Base-by-base conservation (phyloP, 2,329 filamentous ascomycete species). In the Tothia fuscella region DNA sequence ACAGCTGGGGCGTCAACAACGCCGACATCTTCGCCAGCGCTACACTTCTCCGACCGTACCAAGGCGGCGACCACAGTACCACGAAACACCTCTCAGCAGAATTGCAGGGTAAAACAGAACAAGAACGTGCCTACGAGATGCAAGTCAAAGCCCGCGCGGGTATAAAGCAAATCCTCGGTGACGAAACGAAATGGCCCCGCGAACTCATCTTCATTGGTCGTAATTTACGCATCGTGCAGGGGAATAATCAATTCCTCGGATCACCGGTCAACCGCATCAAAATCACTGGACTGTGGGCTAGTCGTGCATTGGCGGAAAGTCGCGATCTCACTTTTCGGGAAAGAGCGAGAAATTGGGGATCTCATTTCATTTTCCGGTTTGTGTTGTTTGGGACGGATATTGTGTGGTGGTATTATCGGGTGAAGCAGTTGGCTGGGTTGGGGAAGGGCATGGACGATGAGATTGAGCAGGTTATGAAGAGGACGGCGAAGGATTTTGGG, bases 381-480 rank as follows among this genome's bases (percentile, higher is more conserved):
- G 82, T 94, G 26, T 59, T 98, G 50, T 64, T 85, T 13, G 69
- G 74, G 4, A 83, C 78, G 13, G 91, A 96, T 59, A 56, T 93
- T 0, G 75, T 81, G 9, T 98, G 94, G 59, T 93, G 82, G 59
- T 82, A 81, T 51, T 81, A 78, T 51, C 84, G 82, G 63, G 38
- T 93, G 5, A 72, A 77, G 50, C 88, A 96, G 64, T 72, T 75
- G 57, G 56, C 95, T 10, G 83, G 84, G 0, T 60, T 78, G 3
- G 86, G 88, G 0, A 72, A 78, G 7, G 88, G 88, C 0, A 91
- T 96, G 82, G 91, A 96, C 58, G 89, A 95, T 56, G 86, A 89
- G 57, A 78, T 96, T 47, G 91, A 96, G 67, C 73, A 74, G 55
- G 74, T 81, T 51, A 93, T 96, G 87, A 80, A 75, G 61, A 74